These are phyloP conservation scores for Mychonastes homosphaera DNA, from an alignment of 139 green algal species.

Conservation along the genomic window DNA sequence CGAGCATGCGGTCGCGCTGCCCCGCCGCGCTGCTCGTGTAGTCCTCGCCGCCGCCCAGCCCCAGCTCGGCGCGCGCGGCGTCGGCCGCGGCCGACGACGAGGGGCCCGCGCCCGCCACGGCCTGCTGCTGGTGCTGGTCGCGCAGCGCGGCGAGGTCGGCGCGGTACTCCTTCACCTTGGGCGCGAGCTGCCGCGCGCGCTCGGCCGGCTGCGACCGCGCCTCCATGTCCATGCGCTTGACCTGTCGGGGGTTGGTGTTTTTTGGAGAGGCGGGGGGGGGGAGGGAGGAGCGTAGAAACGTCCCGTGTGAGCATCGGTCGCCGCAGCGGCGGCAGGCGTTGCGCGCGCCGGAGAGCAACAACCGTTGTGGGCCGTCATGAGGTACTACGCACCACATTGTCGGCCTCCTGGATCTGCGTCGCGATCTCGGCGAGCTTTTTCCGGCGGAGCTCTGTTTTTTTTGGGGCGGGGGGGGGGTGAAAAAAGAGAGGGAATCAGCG, in stretches of 20 bases:
- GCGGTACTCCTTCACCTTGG: conserved; percentile 81
- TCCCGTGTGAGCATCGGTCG: too few relatives aligned
- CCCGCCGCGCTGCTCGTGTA: conserved; percentile 57
- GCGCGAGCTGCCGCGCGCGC: conserved; percentile 41
- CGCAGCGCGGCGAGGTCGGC: conserved; percentile 64
- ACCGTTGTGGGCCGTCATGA: too few relatives aligned
- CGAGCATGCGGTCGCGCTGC: conserved; percentile 75
- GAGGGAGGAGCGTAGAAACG: too few relatives aligned
- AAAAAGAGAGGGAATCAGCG: not conserved
- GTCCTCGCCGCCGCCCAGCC: conserved; percentile 57
- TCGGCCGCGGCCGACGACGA: conserved; percentile 20
- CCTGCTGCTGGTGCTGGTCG: conserved; percentile 36
- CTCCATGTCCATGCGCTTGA: conserved; percentile 95
- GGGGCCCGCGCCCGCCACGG: conserved; percentile 7
- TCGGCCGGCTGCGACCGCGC: conserved; percentile 65
- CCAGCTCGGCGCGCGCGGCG: conserved; percentile 59
- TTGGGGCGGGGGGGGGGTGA: not conserved
- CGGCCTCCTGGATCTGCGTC: conserved; percentile 60
- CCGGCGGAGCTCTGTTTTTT: conserved; percentile 56
- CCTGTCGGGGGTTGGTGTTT: too few relatives aligned
- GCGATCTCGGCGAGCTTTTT: conserved; percentile 63
- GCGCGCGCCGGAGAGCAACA: too few relatives aligned
- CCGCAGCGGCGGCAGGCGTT: too few relatives aligned
- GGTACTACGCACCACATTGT: conserved; percentile 75
- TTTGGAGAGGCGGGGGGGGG: too few relatives aligned